Evolutionary conservation across 768 basidiomycete species (phyloP).

Genomic region (Lactarius hatsudake): DNA sequence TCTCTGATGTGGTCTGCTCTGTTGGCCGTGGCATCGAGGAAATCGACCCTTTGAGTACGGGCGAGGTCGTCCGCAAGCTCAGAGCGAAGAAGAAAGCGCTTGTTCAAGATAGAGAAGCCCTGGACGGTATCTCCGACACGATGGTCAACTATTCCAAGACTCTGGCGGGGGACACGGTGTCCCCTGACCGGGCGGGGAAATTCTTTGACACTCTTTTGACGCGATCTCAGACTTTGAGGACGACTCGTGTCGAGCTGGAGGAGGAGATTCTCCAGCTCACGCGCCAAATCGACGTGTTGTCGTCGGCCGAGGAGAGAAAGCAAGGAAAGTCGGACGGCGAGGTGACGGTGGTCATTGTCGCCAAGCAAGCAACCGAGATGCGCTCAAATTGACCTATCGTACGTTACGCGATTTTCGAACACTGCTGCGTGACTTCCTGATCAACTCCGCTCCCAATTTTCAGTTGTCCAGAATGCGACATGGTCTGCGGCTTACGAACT

Average conservation of each 20-base stretch:
- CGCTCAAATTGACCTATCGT: conserved; percentile 56
- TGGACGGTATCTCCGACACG: conserved; percentile 42
- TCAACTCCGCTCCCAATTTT: neutral
- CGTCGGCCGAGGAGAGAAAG: conserved; percentile 35
- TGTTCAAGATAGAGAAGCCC: conserved; percentile 39
- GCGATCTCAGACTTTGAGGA: conserved; percentile 37
- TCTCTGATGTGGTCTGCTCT: conserved; percentile 57
- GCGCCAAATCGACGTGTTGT: conserved; percentile 40
- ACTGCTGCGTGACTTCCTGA: neutral
- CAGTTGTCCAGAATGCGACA: conserved; percentile 50
- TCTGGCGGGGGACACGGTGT: conserved; percentile 42
- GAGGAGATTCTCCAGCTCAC: conserved; percentile 38
- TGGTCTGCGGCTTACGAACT: conserved; percentile 62
- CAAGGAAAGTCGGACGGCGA: conserved; percentile 32
- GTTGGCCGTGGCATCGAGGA: conserved; percentile 30
- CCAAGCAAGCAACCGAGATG: conserved; percentile 39
- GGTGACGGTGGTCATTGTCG: conserved; percentile 44
- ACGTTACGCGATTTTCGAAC: conserved; percentile 28
- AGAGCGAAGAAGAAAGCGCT: conserved; percentile 38
- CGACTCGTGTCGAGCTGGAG: conserved; percentile 36
- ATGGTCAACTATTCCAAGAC: conserved; percentile 46
- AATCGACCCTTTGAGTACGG: conserved; percentile 28
- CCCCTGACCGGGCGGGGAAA: conserved; percentile 37
- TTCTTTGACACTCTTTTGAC: conserved; percentile 46
- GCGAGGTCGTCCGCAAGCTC: conserved; percentile 31